Evolutionary conservation across 2,329 filamentous ascomycete species (phyloP).

Genomic region (Cercospora sesami): DNA sequence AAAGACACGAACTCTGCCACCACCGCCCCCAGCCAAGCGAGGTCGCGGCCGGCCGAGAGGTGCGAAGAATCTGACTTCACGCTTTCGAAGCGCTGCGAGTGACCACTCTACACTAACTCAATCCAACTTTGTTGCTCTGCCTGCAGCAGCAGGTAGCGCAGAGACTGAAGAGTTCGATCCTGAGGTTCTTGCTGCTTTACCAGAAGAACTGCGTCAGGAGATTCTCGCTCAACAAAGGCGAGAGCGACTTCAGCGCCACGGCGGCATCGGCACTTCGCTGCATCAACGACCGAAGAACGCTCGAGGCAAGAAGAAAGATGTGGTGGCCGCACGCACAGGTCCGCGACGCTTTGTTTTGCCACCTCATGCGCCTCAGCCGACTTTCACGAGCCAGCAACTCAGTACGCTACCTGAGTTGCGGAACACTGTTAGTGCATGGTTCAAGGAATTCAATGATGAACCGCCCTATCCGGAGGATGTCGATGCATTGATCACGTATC

Average conservation of each 20-base stretch:
- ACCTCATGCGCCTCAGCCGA: slow-evolving; percentile 55
- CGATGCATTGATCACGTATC: slow-evolving; percentile 69
- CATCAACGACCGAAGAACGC: slow-evolving; percentile 31
- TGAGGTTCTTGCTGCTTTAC: slow-evolving; percentile 78
- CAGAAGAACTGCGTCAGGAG: slow-evolving; percentile 75
- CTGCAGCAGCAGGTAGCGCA: slow-evolving; percentile 36
- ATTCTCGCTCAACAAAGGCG: slow-evolving; percentile 72
- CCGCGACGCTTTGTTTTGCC: slow-evolving; percentile 50
- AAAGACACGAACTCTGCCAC: slow-evolving; percentile 56
- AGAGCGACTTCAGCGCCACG: slow-evolving; percentile 56
- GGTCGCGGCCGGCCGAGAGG: slow-evolving; percentile 50
- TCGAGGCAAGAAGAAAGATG: slow-evolving; percentile 25
- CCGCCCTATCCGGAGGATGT: slow-evolving; percentile 81
- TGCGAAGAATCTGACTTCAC: slow-evolving; percentile 38
- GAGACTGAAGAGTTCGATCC: slow-evolving; percentile 59
- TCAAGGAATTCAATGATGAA: slow-evolving; percentile 66
- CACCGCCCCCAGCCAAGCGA: slow-evolving; percentile 65
- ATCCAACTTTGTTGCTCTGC: slow-evolving; percentile 64
- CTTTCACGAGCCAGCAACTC: slow-evolving; percentile 62
- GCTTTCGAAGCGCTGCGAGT: slow-evolving; percentile 50
- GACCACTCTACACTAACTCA: slow-evolving; percentile 64
- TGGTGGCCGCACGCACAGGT: slow-evolving; percentile 28
- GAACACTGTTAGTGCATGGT: slow-evolving; percentile 74
- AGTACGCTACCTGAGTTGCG: slow-evolving; percentile 64
- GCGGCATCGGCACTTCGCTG: slow-evolving; percentile 40